phyloP scores from a whole-genome alignment of 2,329 filamentous ascomycete genomes.

The Colletotrichum tabaci region DNA sequence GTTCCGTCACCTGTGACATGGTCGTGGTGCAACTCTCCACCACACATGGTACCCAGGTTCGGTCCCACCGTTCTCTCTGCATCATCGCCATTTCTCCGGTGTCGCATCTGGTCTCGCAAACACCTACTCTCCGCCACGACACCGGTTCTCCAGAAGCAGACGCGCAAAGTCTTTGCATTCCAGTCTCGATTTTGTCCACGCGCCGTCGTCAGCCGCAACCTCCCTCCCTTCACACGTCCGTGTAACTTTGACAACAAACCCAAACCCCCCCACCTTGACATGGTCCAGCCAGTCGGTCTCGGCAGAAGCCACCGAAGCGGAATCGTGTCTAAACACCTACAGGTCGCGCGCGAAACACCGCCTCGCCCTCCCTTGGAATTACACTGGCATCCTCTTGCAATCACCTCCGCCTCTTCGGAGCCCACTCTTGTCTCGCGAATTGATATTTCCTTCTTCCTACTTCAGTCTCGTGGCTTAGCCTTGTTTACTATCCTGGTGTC shows the following conservation, averaged over 20 bases:
- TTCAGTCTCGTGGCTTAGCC: slow-evolving; percentile 10
- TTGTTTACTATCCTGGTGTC: background rate
- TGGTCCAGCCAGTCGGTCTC: slow-evolving; percentile 6
- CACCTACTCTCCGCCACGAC: background rate
- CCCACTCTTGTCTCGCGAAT: slow-evolving; percentile 12
- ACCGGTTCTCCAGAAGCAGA: background rate
- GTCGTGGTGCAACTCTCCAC: background rate
- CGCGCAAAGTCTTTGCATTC: slow-evolving; percentile 6
- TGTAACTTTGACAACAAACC: background rate
- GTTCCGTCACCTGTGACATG: background rate
- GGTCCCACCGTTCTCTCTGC: slow-evolving; percentile 15
- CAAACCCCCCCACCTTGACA: background rate
- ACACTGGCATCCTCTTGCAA: background rate
- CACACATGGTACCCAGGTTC: background rate
- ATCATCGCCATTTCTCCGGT: background rate
- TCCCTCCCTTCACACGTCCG: background rate
- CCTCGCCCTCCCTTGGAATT: slow-evolving; percentile 14
- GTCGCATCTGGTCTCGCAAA: background rate
- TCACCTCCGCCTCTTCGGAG: background rate
- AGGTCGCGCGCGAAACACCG: background rate
- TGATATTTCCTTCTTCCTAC: background rate
- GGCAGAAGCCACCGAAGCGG: slow-evolving; percentile 17
- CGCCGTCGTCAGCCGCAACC: slow-evolving; percentile 8
- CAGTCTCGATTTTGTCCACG: background rate
- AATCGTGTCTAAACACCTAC: background rate